These are phyloP conservation scores for Pichia heedii DNA, from an alignment of 805 yeast genomes.

Conservation along the genomic window DNA sequence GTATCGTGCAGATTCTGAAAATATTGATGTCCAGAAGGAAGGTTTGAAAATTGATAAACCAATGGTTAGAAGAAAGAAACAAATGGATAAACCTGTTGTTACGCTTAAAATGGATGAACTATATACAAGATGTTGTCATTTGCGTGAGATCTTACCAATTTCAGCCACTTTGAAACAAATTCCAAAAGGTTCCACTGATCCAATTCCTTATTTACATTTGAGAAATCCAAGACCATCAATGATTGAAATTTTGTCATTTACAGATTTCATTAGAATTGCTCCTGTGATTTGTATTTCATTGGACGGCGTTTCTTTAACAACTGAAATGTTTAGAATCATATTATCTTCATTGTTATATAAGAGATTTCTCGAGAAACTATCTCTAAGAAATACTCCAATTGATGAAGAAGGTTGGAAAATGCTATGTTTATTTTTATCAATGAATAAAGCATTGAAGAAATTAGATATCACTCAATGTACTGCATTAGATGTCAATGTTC, in stretches of 20 bases:
- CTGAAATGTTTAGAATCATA: conserved; percentile 70
- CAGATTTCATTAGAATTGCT: conserved; percentile 80
- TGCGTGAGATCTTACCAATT: conserved; percentile 85
- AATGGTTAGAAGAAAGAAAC: conserved; percentile 32
- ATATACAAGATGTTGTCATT: conserved; percentile 88
- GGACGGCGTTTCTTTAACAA: conserved; percentile 69
- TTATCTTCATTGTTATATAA: conserved; percentile 62
- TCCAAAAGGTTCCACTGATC: conserved; percentile 67
- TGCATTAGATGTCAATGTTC: conserved; percentile 34
- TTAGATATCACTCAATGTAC: conserved; percentile 69
- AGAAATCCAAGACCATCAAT: conserved; percentile 85
- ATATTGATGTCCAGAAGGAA: conserved; percentile 16
- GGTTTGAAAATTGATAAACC: conserved; percentile 61
- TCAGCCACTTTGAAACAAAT: conserved; percentile 82
- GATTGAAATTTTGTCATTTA: conserved; percentile 78
- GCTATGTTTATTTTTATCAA: conserved; percentile 64
- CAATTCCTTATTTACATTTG: conserved; percentile 61
- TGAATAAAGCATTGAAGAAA: conserved; percentile 47
- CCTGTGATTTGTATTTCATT: conserved; percentile 68
- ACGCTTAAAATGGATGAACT: conserved; percentile 51
- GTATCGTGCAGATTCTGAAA: conserved; percentile 12
- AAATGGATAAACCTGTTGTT: conserved; percentile 30
- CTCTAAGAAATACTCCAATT: conserved; percentile 71
- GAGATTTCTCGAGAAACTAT: conserved; percentile 57
- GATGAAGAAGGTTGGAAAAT: conserved; percentile 68